Evolutionary conservation across 257 asterid species (phyloP).

Genomic region (Scutellaria baicalensis): DNA sequence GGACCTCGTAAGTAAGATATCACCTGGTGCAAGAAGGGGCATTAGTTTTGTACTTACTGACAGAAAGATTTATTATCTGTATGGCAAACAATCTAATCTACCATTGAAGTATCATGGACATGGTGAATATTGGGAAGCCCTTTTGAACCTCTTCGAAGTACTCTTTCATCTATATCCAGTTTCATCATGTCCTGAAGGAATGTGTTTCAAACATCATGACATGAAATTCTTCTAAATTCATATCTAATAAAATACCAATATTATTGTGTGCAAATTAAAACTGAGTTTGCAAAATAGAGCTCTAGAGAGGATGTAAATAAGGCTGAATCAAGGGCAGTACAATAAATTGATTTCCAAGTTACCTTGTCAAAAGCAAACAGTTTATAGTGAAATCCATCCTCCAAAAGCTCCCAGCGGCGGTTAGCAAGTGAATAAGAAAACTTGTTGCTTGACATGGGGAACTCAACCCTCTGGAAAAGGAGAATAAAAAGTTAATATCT

Average conservation of each 20-base stretch:
- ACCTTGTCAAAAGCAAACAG: conserved; percentile 85
- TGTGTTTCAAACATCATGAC: conserved; percentile 3
- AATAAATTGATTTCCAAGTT: conserved; percentile 10
- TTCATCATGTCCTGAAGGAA: conserved; percentile 83
- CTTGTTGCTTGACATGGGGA: conserved; percentile 84
- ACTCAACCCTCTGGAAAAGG: conserved; percentile 77
- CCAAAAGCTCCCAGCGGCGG: conserved; percentile 85
- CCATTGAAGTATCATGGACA: conserved; percentile 74
- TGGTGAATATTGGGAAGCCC: conserved; percentile 86
- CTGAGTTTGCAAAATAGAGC: background rate
- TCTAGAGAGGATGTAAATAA: background rate
- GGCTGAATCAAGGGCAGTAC: background rate
- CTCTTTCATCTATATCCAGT: conserved; percentile 57
- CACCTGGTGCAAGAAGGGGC: conserved; percentile 46
- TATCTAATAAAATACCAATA: background rate
- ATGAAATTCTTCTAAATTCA: background rate
- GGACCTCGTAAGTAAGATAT: conserved; percentile 84
- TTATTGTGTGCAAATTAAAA: background rate
- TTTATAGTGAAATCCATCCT: conserved; percentile 49
- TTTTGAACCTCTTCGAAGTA: conserved; percentile 61
- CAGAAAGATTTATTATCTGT: background rate
- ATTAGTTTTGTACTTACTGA: conserved; percentile 13
- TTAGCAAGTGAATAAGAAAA: conserved; percentile 80
- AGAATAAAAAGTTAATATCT: background rate
- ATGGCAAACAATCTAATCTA: conserved; percentile 10